Base-by-base conservation (phyloP, 306 rosid species). In the Cicer pinnatifidum region DNA sequence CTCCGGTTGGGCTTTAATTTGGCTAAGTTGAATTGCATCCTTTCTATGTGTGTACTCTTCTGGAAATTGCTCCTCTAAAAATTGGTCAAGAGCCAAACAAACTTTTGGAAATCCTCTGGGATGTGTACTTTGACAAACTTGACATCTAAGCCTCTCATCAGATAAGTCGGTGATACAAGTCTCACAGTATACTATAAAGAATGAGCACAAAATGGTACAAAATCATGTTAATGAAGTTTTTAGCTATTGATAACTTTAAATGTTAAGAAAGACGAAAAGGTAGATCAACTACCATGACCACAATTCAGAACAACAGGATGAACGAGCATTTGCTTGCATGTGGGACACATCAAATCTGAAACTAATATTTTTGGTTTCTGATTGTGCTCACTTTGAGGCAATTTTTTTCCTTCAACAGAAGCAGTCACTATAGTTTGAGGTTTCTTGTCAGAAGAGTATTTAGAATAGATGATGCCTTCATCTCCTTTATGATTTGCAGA, bases 291-390 rank as follows among this genome's bases (percentile, higher is more conserved):
- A 90, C 98, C 96, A 67, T 93, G 97, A 63, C 98, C 98, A 82
- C 96, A 93, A 68, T 87, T 89, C 53, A 90, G 88, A 87, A 81
- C 97, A 58, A 86, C 80, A 33, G 98, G 98, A 73, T 40, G 84
- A 80, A 85, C 77, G 11, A 89, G 77, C 68, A 93, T 76, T 60
- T 83, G 84, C 57, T 86, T 85, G 97, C 98, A 93, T 11, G 59
- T 77, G 39, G 54, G 68, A 80, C 97, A 93, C 57, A 76, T 69
- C 61, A 86, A 87, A 81, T 93, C 96, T 47, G 79, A 81, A 71
- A 87, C 78, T 64, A 82, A 75, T 72, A 90, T 65, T 71, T 40
- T 71, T 63, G 67, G 66, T 51, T 75, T 78, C 53, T 75, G 75
- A 41, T 39, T 13, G 19, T 68, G 76, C 75, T 65, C 75, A 74